Conservation (phyloP, 2,329 filamentous ascomycete species). For the Ceratocystis colombiana region DNA sequence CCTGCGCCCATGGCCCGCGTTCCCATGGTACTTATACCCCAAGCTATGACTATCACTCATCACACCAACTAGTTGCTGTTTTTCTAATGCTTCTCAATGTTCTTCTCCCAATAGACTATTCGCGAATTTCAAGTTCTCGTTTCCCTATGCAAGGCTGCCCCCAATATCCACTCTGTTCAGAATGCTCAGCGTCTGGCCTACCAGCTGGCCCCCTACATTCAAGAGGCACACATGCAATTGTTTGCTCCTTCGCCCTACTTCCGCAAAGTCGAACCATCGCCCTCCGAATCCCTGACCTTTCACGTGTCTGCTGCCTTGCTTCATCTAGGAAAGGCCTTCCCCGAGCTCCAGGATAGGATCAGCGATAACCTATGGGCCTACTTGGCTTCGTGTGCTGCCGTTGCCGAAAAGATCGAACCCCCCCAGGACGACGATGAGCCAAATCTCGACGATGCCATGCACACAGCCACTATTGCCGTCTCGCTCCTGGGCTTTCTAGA, state of each 20-base stretch:
- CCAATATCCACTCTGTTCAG: constrained; percentile 57
- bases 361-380: constrained; percentile 60
- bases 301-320: constrained; percentile 72
- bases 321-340: constrained; percentile 65
- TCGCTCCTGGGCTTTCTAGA: constrained; percentile 86
- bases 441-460: constrained; percentile 55
- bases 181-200: constrained; percentile 68
- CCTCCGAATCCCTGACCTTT: constrained; percentile 73
- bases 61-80: background rate
- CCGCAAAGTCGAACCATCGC: constrained; percentile 71
- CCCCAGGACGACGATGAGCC: constrained; percentile 47
- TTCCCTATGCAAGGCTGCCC: constrained; percentile 82
- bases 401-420: constrained; percentile 46
- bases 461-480: constrained; percentile 65
- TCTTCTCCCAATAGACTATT: constrained; percentile 51
- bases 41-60: constrained; percentile 1
- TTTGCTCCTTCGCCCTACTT: constrained; percentile 75
- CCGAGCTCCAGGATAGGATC: constrained; percentile 55
- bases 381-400: constrained; percentile 57
- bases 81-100: background rate
- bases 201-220: constrained; percentile 73
- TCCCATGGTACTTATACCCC: constrained; percentile 46
- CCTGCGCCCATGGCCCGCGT: constrained; percentile 42
- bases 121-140: constrained; percentile 87
- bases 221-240: constrained; percentile 69